A percentile compares a stretch with the other conserved stretches of the same genome.
These are phyloP conservation scores for Begonia fuchsioides DNA, from an alignment of 306 rosid species.

Conservation along the genomic window DNA sequence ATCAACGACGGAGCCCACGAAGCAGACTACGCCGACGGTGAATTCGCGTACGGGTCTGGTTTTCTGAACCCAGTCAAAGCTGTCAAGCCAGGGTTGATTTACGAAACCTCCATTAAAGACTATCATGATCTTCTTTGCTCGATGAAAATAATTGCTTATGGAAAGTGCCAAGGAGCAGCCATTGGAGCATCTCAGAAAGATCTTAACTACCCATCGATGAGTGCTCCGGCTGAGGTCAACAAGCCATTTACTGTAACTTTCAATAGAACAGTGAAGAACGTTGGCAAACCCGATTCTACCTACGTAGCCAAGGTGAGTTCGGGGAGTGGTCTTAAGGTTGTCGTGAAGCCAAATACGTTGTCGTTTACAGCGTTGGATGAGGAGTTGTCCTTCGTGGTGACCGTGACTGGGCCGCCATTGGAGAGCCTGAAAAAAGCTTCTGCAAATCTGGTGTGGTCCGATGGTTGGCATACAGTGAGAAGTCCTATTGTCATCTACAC, in stretches of 20 bases:
- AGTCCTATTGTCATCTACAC: slow-evolving; percentile 20
- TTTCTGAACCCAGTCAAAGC: slow-evolving; percentile 17
- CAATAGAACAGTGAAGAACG: slow-evolving; percentile 21
- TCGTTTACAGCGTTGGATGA: slow-evolving; percentile 18
- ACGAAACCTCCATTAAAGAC: slow-evolving; percentile 12
- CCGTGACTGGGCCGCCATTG: slow-evolving; percentile 5
- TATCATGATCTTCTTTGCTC: slow-evolving; percentile 18
- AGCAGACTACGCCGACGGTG: not conserved
- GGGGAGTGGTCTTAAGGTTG: slow-evolving; percentile 4
- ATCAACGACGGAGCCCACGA: not conserved
- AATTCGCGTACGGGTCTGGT: slow-evolving; percentile 27
- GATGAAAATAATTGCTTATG: not conserved
- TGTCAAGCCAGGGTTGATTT: slow-evolving; percentile 18
- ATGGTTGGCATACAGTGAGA: slow-evolving; percentile 14
- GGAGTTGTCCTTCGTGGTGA: slow-evolving; percentile 17
- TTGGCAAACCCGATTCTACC: slow-evolving; percentile 16
- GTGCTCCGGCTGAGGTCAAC: not conserved
- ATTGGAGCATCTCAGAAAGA: slow-evolving; percentile 5
- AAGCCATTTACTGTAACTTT: slow-evolving; percentile 5
- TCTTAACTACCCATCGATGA: slow-evolving; percentile 21
- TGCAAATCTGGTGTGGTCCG: slow-evolving; percentile 19
- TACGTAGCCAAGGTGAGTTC: slow-evolving; percentile 10
- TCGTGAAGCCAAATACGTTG: slow-evolving; percentile 18
- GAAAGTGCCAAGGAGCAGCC: not conserved
- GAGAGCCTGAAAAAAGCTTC: not conserved